Evolutionary conservation across 2,329 filamentous ascomycete species (phyloP).

Genomic region (Byssochlamys sp.): DNA sequence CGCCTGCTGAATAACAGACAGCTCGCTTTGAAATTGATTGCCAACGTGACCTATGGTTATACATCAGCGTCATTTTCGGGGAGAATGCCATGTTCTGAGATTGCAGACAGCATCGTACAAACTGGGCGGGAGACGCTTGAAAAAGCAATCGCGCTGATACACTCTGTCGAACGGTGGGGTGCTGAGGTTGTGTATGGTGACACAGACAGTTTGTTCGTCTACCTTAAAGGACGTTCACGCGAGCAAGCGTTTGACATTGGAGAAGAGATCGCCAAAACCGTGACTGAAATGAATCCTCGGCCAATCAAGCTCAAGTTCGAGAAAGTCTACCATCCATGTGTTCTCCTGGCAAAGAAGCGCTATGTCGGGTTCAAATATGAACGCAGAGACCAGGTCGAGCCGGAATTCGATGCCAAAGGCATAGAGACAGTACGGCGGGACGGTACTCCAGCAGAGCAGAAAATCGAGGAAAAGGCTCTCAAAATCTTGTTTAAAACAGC

Average conservation of each 20-base stretch:
- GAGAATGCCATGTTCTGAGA: slow-evolving; percentile 94
- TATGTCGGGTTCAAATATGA: slow-evolving; percentile 99
- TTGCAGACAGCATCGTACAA: slow-evolving; percentile 96
- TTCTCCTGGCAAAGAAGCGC: slow-evolving; percentile 89
- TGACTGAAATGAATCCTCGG: slow-evolving; percentile 81
- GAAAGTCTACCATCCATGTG: slow-evolving; percentile 93
- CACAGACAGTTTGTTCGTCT: slow-evolving; percentile 87
- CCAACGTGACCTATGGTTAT: slow-evolving; percentile 98
- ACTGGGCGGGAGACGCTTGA: slow-evolving; percentile 90
- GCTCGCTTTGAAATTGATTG: slow-evolving; percentile 84
- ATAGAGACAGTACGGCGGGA: slow-evolving; percentile 95
- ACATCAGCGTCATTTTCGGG: slow-evolving; percentile 94
- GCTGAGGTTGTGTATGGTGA: slow-evolving; percentile 97
- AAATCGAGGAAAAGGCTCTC: slow-evolving; percentile 86
- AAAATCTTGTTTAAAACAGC: slow-evolving; percentile 81
- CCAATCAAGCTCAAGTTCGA: slow-evolving; percentile 96
- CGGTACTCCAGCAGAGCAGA: slow-evolving; percentile 89
- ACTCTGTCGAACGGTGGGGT: slow-evolving; percentile 75
- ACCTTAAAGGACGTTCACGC: slow-evolving; percentile 74
- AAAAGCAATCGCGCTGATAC: slow-evolving; percentile 83
- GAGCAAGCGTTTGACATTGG: slow-evolving; percentile 88
- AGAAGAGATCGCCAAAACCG: slow-evolving; percentile 75
- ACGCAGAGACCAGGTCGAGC: slow-evolving; percentile 59
- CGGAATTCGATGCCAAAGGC: slow-evolving; percentile 93
- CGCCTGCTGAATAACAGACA: slow-evolving; percentile 87